Evolutionary conservation across 345 rosid species (phyloP).

Genomic region (Zanthoxylum bungeanum): DNA sequence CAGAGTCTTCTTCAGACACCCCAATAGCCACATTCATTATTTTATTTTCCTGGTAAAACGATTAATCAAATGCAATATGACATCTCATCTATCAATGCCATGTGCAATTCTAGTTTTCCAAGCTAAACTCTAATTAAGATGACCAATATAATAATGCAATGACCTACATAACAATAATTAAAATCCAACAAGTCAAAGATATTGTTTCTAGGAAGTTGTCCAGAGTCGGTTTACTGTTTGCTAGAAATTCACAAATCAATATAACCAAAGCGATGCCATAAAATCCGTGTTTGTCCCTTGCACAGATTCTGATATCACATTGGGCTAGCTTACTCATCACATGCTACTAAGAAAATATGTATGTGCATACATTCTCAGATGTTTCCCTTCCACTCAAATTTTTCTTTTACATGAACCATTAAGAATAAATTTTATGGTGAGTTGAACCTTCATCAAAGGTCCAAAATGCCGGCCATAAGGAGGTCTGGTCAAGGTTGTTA

Average conservation of each 20-base stretch:
- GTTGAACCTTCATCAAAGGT: background rate
- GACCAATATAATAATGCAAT: background rate
- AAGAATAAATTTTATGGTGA: background rate
- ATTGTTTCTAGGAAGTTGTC: constrained; percentile 25
- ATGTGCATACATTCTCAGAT: background rate
- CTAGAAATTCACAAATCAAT: background rate
- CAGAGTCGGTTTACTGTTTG: too few relatives aligned
- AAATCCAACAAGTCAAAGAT: constrained; percentile 21
- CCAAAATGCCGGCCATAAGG: background rate
- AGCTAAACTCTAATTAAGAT: constrained; percentile 6
- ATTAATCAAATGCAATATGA: constrained; percentile 8
- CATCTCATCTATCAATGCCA: constrained; percentile 22
- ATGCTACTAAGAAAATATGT: background rate
- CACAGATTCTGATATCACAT: background rate
- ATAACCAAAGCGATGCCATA: too few relatives aligned
- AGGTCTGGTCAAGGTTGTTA: background rate
- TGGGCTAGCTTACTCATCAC: background rate
- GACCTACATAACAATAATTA: background rate
- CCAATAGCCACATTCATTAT: background rate
- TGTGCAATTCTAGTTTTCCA: too few relatives aligned
- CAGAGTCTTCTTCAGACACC: background rate
- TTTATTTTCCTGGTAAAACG: background rate
- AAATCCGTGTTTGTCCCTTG: constrained; percentile 15
- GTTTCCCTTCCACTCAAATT: background rate
- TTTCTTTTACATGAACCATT: background rate